Evolutionary conservation across 768 basidiomycete species (phyloP).

Genomic region (Coprinellus aureogranulatus): DNA sequence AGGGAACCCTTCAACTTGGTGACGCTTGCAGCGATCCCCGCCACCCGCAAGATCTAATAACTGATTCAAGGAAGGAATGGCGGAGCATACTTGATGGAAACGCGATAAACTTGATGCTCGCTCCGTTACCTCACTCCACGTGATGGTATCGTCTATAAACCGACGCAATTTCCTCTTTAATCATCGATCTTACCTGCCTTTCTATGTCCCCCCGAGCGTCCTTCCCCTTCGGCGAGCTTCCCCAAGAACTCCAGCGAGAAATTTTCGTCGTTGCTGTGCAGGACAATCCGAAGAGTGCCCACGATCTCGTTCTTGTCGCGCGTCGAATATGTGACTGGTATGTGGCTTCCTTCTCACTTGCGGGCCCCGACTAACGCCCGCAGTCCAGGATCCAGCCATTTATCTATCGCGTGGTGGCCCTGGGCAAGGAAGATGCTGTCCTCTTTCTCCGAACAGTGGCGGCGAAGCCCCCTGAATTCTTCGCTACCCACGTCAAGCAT

Average conservation of each 20-base stretch:
- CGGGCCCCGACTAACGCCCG: not conserved
- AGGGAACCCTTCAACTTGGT: too few relatives aligned
- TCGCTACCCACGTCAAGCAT: conserved; percentile 34
- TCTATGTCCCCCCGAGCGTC: not conserved
- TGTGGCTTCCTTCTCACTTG: conserved; percentile 4
- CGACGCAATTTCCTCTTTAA: conserved; percentile 7
- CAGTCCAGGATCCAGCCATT: conserved; percentile 35
- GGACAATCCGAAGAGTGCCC: conserved; percentile 22
- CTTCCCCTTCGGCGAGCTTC: conserved; percentile 32
- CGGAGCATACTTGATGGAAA: not conserved
- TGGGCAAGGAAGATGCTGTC: conserved; percentile 28
- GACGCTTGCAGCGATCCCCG: too few relatives aligned
- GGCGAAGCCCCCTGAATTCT: conserved; percentile 32
- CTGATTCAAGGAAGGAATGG: not conserved
- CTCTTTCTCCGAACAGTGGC: conserved; percentile 36
- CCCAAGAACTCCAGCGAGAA: conserved; percentile 38
- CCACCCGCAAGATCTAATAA: too few relatives aligned
- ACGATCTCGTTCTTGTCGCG: conserved; percentile 34
- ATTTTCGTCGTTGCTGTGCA: conserved; percentile 35
- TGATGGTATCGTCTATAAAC: conserved; percentile 4
- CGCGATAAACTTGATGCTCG: not conserved
- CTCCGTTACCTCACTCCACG: conserved; percentile 6
- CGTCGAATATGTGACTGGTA: conserved; percentile 33
- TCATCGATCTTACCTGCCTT: not conserved
- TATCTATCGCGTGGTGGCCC: conserved; percentile 37